Conservation (phyloP, 2,329 filamentous ascomycete genomes). For the Pseudogymnoascus sp. region DNA sequence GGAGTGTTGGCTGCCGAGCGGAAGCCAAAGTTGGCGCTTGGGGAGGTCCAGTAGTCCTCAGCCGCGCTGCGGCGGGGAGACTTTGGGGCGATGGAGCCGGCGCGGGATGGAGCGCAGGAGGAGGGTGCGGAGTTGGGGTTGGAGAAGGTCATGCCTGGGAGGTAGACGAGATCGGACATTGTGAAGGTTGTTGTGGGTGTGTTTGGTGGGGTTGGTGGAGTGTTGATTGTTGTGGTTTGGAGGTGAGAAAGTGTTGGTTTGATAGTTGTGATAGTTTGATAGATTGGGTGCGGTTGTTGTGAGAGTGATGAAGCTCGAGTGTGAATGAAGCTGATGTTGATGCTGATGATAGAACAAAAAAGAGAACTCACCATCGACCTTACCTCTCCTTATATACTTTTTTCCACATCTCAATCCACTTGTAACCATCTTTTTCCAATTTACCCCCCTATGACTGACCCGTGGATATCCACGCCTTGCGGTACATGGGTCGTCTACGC, state of each 20-base stretch:
- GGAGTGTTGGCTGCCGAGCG: neutral
- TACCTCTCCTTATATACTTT: conserved; percentile 4
- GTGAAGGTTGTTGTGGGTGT: neutral
- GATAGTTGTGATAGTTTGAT: neutral
- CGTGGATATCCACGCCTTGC: conserved; percentile 8
- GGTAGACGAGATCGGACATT: neutral
- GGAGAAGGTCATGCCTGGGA: conserved; percentile 1
- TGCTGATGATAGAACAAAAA: conserved; percentile 1
- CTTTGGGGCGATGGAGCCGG: neutral
- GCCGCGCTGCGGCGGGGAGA: conserved; percentile 1
- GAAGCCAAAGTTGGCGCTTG: conserved; percentile 4
- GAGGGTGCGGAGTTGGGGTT: neutral
- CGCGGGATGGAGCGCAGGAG: neutral
- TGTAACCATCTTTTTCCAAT: neutral
- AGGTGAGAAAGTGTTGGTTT: neutral
- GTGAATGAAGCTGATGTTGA: conserved; percentile 3
- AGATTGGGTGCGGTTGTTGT: neutral
- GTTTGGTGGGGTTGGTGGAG: conserved; percentile 4
- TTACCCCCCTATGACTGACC: neutral
- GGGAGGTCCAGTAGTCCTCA: conserved; percentile 5
- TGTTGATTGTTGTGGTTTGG: neutral
- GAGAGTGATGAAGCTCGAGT: neutral
- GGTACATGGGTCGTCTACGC: neutral
- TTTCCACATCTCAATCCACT: neutral
- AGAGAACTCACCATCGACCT: neutral